These are phyloP conservation scores for Coelastrella sp. DNA, from an alignment of 139 green algal species.

Conservation along the genomic window DNA sequence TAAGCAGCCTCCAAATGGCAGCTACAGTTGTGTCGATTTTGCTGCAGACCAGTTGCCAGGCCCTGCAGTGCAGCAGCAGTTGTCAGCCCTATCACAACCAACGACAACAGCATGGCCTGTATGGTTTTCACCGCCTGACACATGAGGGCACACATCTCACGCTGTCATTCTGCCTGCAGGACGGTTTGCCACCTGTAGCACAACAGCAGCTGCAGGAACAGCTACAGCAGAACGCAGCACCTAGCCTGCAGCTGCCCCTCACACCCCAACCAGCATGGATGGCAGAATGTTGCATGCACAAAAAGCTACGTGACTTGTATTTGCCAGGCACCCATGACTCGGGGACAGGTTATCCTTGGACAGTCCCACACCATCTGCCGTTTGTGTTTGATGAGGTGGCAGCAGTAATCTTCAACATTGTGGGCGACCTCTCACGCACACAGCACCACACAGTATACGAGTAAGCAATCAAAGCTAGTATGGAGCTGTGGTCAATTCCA, in stretches of 20 bases:
- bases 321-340: constrained; percentile 46
- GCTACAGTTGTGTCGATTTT: no score
- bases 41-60: no score
- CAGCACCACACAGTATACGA: constrained; percentile 39
- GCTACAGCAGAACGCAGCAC: no score
- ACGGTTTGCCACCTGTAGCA: not conserved
- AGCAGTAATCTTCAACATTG: constrained; percentile 12
- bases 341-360: constrained; percentile 34
- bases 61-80: no score
- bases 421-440: constrained; percentile 37
- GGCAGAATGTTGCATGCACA: constrained; percentile 1
- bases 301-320: constrained; percentile 15
- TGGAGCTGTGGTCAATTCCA: no score
- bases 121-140: no score
- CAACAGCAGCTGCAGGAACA: not conserved
- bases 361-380: constrained; percentile 3
- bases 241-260: not conserved
- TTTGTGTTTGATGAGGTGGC: constrained; percentile 31
- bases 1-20: no score
- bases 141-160: no score
- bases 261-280: constrained; percentile 10
- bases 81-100: no score
- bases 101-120: no score
- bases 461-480: constrained; percentile 7
- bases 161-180: not conserved